Conservation (phyloP, 2,329 filamentous ascomycete species). For the Epichloe bromicola region DNA sequence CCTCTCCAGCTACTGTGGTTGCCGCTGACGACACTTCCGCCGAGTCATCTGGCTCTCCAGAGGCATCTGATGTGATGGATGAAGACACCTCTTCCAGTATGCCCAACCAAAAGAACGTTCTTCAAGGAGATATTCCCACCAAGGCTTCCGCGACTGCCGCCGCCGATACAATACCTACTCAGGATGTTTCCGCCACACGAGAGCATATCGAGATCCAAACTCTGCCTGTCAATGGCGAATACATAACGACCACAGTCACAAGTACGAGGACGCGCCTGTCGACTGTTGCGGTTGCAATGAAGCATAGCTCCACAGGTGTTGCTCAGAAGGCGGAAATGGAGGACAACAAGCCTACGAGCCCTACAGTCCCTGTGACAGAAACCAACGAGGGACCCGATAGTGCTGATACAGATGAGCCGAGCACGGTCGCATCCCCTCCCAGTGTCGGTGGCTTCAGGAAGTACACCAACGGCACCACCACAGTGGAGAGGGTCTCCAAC, state of each 20-base stretch:
- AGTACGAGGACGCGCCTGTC: conserved; percentile 7
- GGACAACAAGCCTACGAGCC: background rate
- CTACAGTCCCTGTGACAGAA: too few species aligned
- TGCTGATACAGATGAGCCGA: background rate
- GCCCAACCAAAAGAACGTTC: background rate
- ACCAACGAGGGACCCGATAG: too few species aligned
- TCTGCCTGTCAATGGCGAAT: conserved; percentile 6
- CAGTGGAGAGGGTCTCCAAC: background rate
- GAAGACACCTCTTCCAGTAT: background rate
- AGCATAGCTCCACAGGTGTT: background rate
- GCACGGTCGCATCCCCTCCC: background rate
- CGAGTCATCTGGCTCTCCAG: background rate
- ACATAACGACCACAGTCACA: conserved; percentile 12
- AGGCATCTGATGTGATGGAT: background rate
- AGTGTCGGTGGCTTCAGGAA: background rate
- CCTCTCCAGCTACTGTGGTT: background rate
- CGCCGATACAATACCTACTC: background rate
- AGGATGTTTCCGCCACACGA: background rate
- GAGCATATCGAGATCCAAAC: background rate
- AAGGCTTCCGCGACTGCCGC: background rate
- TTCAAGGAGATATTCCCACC: background rate
- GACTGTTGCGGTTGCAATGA: conserved; percentile 8
- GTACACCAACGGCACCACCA: background rate
- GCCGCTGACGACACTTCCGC: background rate
- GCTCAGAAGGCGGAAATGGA: conserved; percentile 1